Conservation (phyloP, 192 early-diverging fungal genomes). For the Rhizoclosmatium globosum region DNA sequence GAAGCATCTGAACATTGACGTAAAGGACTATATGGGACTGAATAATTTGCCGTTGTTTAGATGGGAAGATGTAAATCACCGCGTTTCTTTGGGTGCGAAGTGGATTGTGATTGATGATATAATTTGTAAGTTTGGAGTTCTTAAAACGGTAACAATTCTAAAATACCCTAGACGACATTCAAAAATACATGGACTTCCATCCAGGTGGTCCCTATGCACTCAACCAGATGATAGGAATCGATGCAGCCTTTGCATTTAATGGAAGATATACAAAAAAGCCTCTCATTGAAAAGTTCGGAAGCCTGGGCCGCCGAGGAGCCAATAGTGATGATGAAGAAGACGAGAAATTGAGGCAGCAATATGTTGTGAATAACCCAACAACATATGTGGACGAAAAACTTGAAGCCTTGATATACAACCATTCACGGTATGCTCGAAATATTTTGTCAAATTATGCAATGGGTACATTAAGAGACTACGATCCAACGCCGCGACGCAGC, state of each 20-base stretch:
- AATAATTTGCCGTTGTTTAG: conserved; percentile 41
- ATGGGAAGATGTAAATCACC: conserved; percentile 48
- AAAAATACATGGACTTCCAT: conserved; percentile 38
- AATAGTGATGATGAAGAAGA: background rate
- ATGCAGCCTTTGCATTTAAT: conserved; percentile 32
- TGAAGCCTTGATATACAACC: conserved; percentile 32
- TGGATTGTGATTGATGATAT: conserved; percentile 51
- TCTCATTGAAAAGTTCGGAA: background rate
- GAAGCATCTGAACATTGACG: background rate
- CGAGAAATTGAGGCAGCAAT: background rate
- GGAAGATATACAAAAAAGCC: background rate
- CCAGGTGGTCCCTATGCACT: conserved; percentile 42
- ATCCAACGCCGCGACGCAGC: background rate
- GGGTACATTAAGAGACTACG: conserved; percentile 29
- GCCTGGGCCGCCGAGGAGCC: background rate
- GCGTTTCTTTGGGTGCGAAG: conserved; percentile 43
- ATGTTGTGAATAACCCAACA: background rate
- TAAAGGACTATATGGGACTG: conserved; percentile 27
- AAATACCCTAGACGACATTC: conserved; percentile 39
- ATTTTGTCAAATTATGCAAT: conserved; percentile 40
- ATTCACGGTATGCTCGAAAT: conserved; percentile 42
- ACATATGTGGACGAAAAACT: background rate
- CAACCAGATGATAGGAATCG: conserved; percentile 38
- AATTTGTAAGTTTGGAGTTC: conserved; percentile 37
- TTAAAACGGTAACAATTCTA: background rate